Conservation (phyloP, 2,329 filamentous ascomycete species). For the Sclerotinia trifoliorum region DNA sequence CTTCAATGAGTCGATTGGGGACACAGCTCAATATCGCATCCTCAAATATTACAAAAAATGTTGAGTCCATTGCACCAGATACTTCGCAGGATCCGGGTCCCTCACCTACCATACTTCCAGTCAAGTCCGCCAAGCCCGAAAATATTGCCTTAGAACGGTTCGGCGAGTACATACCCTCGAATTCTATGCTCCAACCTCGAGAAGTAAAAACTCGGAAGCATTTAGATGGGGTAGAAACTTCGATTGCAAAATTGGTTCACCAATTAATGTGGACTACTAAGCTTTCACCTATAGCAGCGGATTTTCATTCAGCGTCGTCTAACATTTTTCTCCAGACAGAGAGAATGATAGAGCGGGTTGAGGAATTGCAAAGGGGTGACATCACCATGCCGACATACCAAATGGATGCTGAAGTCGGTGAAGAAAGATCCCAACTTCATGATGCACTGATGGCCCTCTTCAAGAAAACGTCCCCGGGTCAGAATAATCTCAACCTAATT, state of each 20-base stretch:
- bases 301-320: slow-evolving; percentile 6
- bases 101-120: background rate
- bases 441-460: slow-evolving; percentile 30
- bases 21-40: background rate
- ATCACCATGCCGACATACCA: slow-evolving; percentile 31
- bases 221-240: slow-evolving; percentile 30
- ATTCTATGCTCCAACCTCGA: slow-evolving; percentile 20
- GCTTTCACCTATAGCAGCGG: slow-evolving; percentile 8
- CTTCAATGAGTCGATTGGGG: slow-evolving; percentile 9
- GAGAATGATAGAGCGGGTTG: slow-evolving; percentile 28
- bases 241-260: slow-evolving; percentile 32
- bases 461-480: slow-evolving; percentile 18
- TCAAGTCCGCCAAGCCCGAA: background rate
- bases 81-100: background rate
- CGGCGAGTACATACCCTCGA: slow-evolving; percentile 1
- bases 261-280: slow-evolving; percentile 28
- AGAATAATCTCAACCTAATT: slow-evolving; percentile 32
- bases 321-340: slow-evolving; percentile 24
- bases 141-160: background rate
- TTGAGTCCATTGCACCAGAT: background rate
- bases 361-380: slow-evolving; percentile 25
- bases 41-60: background rate
- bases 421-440: slow-evolving; percentile 32
- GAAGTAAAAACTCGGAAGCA: slow-evolving; percentile 32
- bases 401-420: slow-evolving; percentile 21